These are phyloP conservation scores for Colletotrichum cuscutae DNA, from an alignment of 2,329 filamentous ascomycete species.

Conservation along the genomic window DNA sequence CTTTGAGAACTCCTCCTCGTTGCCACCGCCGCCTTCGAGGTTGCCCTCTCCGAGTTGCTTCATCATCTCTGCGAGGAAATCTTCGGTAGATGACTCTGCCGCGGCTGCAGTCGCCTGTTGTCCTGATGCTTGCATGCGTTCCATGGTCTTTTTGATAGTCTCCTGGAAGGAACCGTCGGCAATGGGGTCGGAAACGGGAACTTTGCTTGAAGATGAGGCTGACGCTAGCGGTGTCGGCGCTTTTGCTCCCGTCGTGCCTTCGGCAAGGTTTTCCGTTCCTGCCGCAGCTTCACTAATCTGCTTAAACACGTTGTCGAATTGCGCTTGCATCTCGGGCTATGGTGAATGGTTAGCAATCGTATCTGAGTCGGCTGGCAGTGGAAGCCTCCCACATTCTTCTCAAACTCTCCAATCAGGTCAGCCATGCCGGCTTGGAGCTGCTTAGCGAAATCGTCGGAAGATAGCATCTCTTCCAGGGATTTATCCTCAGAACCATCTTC, in stretches of 20 bases:
- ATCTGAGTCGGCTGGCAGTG: not conserved
- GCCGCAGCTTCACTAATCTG: conserved; percentile 69
- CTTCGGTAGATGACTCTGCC: conserved; percentile 74
- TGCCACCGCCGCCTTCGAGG: conserved; percentile 60
- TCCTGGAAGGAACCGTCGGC: conserved; percentile 84
- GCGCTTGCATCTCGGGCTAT: conserved; percentile 77
- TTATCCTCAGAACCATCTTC: conserved; percentile 40
- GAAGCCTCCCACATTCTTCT: conserved; percentile 47
- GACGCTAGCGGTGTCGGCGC: conserved; percentile 40
- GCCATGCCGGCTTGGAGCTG: conserved; percentile 94
- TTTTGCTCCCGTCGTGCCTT: conserved; percentile 38
- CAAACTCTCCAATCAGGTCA: conserved; percentile 78
- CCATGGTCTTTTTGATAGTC: conserved; percentile 93
- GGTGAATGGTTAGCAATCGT: not conserved
- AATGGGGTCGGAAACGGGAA: conserved; percentile 44
- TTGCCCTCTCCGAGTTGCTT: conserved; percentile 82
- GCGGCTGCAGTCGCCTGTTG: conserved; percentile 85
- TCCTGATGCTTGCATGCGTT: conserved; percentile 91
- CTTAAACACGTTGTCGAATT: conserved; percentile 83
- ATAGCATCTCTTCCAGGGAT: conserved; percentile 55
- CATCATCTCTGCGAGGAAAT: conserved; percentile 91
- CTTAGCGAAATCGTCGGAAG: conserved; percentile 84
- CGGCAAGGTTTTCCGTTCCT: conserved; percentile 23
- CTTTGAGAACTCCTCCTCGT: conserved; percentile 90
- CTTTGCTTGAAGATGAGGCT: conserved; percentile 37